Evolutionary conservation across 1,139 yeast species (phyloP).

Genomic region (Blastobotrys persicus): DNA sequence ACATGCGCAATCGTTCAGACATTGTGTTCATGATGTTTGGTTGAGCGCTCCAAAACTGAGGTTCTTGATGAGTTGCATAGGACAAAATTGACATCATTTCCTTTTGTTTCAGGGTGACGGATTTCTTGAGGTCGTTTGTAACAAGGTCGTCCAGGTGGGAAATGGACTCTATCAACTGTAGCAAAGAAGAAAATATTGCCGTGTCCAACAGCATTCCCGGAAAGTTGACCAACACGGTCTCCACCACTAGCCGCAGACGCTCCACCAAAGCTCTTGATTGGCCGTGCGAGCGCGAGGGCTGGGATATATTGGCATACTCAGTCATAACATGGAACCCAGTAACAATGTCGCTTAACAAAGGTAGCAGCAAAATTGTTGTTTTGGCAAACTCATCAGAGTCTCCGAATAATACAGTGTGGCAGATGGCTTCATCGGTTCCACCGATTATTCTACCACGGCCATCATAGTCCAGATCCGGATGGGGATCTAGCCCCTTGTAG

Average conservation of each 20-base stretch:
- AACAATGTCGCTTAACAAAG: conserved; percentile 62
- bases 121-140: conserved; percentile 44
- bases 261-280: conserved; percentile 41
- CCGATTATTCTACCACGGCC: conserved; percentile 45
- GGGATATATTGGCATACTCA: conserved; percentile 40
- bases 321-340: conserved; percentile 49
- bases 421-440: conserved; percentile 65
- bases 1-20: conserved; percentile 27
- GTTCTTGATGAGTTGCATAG: conserved; percentile 23
- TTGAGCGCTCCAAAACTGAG: conserved; percentile 31
- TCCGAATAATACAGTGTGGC: conserved; percentile 68
- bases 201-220: conserved; percentile 56
- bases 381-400: conserved; percentile 41
- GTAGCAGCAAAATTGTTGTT: conserved; percentile 57
- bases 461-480: conserved; percentile 66
- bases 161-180: conserved; percentile 46
- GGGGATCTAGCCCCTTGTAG: conserved; percentile 45
- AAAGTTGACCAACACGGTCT: conserved; percentile 46
- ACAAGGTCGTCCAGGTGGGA: conserved; percentile 48
- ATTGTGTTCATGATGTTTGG: conserved; percentile 25
- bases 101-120: conserved; percentile 44
- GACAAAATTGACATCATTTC: conserved; percentile 40
- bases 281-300: conserved; percentile 29
- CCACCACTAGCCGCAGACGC: conserved; percentile 40
- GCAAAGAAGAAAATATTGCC: conserved; percentile 44